These are phyloP conservation scores for Penicillium parvum DNA, from an alignment of 495 filamentous ascomycete genomes.

Conservation along the genomic window DNA sequence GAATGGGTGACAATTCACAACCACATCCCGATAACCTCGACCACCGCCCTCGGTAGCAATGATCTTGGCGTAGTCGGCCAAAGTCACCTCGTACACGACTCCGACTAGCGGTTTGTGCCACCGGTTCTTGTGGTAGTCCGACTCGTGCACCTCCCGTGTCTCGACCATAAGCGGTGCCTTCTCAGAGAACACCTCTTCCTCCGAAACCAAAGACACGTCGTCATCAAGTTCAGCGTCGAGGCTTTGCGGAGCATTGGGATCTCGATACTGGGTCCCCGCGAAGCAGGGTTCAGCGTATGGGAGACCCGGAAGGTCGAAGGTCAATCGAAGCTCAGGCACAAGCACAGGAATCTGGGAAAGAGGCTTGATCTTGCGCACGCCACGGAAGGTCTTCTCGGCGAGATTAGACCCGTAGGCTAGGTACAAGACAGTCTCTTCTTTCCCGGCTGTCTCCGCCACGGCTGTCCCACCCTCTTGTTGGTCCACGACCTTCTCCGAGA, in stretches of 20 bases:
- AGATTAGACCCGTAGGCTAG: constrained; percentile 96
- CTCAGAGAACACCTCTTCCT: constrained; percentile 24
- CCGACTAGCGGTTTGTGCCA: constrained; percentile 83
- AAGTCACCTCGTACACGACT: constrained; percentile 90
- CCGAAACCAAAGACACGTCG: not conserved
- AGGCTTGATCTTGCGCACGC: constrained; percentile 70
- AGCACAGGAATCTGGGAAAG: constrained; percentile 72
- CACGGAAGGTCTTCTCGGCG: constrained; percentile 67
- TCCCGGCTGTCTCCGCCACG: not conserved
- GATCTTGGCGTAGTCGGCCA: constrained; percentile 75
- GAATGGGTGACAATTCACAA: constrained; percentile 70
- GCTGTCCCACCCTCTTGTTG: constrained; percentile 9
- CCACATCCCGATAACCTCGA: constrained; percentile 71
- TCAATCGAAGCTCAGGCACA: constrained; percentile 69
- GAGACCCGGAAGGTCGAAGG: constrained; percentile 80
- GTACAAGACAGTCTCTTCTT: constrained; percentile 66
- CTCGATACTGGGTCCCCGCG: constrained; percentile 66
- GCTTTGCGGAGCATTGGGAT: constrained; percentile 25
- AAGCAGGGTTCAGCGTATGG: constrained; percentile 92
- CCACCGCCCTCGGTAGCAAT: constrained; percentile 89
- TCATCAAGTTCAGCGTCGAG: constrained; percentile 12
- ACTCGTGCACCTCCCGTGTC: constrained; percentile 4
- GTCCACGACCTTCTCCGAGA: constrained; percentile 22
- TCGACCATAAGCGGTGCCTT: constrained; percentile 28
- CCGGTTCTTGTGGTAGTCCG: constrained; percentile 41